Percentiles rank a stretch among this genome's conserved stretches.
Evolutionary conservation across 129 eudicot species (phyloP).

Genomic region (Rutidosis leptorrhynchoides): DNA sequence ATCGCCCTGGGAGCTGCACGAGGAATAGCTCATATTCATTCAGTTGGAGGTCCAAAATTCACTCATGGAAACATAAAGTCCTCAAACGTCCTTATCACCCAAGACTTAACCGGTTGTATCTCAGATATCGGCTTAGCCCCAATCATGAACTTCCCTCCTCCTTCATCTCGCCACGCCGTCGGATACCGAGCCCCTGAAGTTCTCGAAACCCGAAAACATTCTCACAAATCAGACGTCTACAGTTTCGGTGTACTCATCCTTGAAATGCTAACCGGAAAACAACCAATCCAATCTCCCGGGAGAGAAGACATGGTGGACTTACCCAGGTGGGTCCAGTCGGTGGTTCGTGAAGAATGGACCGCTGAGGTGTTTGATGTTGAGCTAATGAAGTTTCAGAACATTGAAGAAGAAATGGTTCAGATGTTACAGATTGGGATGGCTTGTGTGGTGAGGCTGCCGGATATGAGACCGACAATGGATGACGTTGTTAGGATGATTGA

Average conservation of each 20-base stretch:
- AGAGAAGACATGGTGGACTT: slow-evolving; percentile 78
- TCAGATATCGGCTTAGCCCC: slow-evolving; percentile 76
- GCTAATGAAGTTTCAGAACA: slow-evolving; percentile 66
- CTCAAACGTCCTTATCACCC: slow-evolving; percentile 68
- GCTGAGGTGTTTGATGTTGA: slow-evolving; percentile 87
- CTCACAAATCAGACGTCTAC: slow-evolving; percentile 85
- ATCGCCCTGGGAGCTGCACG: slow-evolving; percentile 75
- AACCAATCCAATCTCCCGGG: slow-evolving; percentile 73
- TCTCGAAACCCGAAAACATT: slow-evolving; percentile 62
- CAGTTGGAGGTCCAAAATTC: slow-evolving; percentile 66
- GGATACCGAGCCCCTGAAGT: slow-evolving; percentile 93
- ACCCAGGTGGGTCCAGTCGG: slow-evolving; percentile 90
- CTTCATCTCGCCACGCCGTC: slow-evolving; percentile 55
- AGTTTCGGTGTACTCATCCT: slow-evolving; percentile 82
- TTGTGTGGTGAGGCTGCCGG: slow-evolving; percentile 67
- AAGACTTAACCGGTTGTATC: slow-evolving; percentile 55
- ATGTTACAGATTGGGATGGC: slow-evolving; percentile 94
- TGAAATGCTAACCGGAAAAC: slow-evolving; percentile 83
- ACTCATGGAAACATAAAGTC: slow-evolving; percentile 81
- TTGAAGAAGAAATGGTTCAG: slow-evolving; percentile 92
- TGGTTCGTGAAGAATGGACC: slow-evolving; percentile 94
- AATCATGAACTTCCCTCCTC: slow-evolving; percentile 62
- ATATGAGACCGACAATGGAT: slow-evolving; percentile 68
- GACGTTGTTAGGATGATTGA: slow-evolving; percentile 83
- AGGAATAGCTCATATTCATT: slow-evolving; percentile 72